These are phyloP conservation scores for Sugiyamaella smithiae DNA, from an alignment of 805 yeast species.

Conservation along the genomic window DNA sequence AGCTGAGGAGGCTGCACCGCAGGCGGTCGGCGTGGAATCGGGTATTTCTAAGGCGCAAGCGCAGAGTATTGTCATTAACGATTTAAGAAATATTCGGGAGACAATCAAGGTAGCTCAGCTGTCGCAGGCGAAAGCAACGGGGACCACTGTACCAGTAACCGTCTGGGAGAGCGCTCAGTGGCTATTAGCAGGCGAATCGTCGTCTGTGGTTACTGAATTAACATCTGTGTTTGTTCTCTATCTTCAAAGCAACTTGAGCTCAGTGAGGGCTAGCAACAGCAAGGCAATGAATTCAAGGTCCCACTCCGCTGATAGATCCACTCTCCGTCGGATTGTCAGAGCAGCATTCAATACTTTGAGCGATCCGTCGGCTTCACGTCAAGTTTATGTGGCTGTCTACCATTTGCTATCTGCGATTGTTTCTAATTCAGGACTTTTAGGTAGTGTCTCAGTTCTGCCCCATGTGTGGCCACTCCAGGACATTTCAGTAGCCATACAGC, in stretches of 20 bases:
- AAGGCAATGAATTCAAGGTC: background rate
- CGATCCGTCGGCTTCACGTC: background rate
- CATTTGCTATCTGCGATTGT: conserved; percentile 14
- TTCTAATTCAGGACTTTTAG: conserved; percentile 13
- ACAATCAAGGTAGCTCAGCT: conserved; percentile 19
- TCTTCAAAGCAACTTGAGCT: conserved; percentile 11
- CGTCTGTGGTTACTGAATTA: conserved; percentile 26
- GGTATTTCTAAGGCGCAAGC: background rate
- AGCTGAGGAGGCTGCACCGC: background rate
- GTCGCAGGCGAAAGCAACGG: conserved; percentile 5
- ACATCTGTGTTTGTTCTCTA: conserved; percentile 25
- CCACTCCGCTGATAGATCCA: background rate
- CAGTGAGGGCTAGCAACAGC: background rate
- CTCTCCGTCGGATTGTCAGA: background rate
- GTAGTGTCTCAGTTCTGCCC: conserved; percentile 17
- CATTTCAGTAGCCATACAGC: conserved; percentile 7
- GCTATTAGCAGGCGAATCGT: conserved; percentile 25
- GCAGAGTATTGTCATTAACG: conserved; percentile 20
- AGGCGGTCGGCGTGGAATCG: background rate
- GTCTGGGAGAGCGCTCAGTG: conserved; percentile 35
- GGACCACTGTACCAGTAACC: conserved; percentile 18
- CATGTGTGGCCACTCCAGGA: conserved; percentile 18
- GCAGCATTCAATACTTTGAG: background rate
- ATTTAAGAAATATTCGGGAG: conserved; percentile 25
- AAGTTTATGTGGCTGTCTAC: conserved; percentile 10